Conservation (phyloP, 371 early-diverging fungal genomes). For the Mortierella sp. region DNA sequence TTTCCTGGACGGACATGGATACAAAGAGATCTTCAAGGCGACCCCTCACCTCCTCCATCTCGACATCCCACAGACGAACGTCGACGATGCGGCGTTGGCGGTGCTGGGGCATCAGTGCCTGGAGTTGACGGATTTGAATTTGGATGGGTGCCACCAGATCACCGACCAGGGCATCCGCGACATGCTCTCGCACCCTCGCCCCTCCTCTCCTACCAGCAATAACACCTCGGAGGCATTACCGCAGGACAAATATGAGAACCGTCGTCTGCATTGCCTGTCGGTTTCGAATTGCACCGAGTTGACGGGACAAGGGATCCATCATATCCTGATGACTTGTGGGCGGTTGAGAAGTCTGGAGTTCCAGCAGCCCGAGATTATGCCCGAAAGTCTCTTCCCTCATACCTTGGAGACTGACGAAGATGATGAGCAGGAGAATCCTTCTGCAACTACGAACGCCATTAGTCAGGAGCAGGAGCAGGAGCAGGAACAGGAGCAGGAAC, state of each 20-base stretch:
- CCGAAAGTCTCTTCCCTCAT: conserved; percentile 48
- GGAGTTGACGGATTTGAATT: conserved; percentile 20
- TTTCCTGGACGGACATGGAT: conserved; percentile 53
- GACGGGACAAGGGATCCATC: conserved; percentile 50
- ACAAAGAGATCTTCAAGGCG: conserved; percentile 48
- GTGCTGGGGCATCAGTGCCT: conserved; percentile 34
- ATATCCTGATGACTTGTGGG: conserved; percentile 45
- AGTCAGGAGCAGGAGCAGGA: not conserved
- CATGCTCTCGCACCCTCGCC: conserved; percentile 30
- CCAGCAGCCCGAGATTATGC: conserved; percentile 54
- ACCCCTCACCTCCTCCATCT: conserved; percentile 21
- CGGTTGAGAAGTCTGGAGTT: conserved; percentile 33
- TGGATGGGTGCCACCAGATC: conserved; percentile 47
- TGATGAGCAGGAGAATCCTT: conserved; percentile 10
- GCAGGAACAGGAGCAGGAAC: no score
- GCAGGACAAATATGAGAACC: conserved; percentile 29
- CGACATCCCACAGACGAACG: conserved; percentile 45
- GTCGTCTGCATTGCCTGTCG: conserved; percentile 26
- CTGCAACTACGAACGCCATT: not conserved
- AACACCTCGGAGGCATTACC: not conserved
- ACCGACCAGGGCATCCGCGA: conserved; percentile 53
- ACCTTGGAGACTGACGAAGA: conserved; percentile 36
- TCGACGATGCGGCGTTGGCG: conserved; percentile 36
- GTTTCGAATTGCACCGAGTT: conserved; percentile 43
- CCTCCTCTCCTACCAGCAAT: not conserved